A percentile compares a stretch with the other conserved stretches of the same genome.
Evolutionary conservation across 306 rosid genomes (phyloP).

Genomic region (Sechiopsis laciniata): DNA sequence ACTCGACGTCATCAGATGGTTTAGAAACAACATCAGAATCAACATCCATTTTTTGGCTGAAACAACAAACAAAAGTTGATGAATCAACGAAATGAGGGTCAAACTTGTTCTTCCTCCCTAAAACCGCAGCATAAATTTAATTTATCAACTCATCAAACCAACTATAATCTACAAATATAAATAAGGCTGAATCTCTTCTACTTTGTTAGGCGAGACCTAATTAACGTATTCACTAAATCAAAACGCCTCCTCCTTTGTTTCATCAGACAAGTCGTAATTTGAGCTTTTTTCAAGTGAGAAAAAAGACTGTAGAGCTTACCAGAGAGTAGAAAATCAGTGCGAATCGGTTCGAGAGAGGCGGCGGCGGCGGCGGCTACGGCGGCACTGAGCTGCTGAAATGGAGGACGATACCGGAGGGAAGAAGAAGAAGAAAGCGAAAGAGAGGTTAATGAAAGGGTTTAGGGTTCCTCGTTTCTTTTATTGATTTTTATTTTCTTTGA

Average conservation of each 20-base stretch:
- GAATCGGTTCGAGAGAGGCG: neutral
- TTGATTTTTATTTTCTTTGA: too few relatives aligned
- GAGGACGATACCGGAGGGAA: neutral
- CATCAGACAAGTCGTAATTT: neutral
- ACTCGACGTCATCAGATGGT: slow-evolving; percentile 11
- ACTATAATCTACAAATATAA: neutral
- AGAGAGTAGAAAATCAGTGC: neutral
- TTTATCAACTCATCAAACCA: neutral
- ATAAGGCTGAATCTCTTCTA: neutral
- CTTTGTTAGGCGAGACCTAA: neutral
- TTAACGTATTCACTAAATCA: neutral
- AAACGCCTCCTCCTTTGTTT: too few relatives aligned
- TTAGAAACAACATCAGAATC: slow-evolving; percentile 32
- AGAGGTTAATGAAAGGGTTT: neutral
- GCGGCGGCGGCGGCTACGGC: neutral
- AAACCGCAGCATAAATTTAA: neutral
- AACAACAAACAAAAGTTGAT: neutral
- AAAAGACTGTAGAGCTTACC: neutral
- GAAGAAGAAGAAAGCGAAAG: neutral
- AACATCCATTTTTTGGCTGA: slow-evolving; percentile 39
- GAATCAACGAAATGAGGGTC: neutral
- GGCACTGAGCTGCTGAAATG: neutral
- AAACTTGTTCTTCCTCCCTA: neutral
- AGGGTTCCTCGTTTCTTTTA: neutral
- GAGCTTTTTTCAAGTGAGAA: neutral